Conservation (phyloP, 495 filamentous ascomycete genomes). For the Penicillium alfredii region DNA sequence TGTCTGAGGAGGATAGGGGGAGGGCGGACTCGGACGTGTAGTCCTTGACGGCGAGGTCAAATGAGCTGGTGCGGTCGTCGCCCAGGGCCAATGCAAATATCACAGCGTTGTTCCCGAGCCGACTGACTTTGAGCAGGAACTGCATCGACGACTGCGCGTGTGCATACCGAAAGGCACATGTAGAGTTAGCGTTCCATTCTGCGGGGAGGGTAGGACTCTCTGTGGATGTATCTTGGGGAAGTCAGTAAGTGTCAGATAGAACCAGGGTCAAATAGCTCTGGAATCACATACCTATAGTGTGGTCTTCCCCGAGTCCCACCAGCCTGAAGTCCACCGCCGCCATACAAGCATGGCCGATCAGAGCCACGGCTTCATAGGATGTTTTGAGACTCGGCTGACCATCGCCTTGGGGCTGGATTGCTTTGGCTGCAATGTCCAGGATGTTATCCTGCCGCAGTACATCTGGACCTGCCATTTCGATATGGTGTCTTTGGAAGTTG, state of each 20-base stretch:
- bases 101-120: conserved; percentile 77
- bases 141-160: conserved; percentile 85
- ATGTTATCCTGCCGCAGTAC: conserved; percentile 25
- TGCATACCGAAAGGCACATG: conserved; percentile 78
- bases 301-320: conserved; percentile 75
- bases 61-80: conserved; percentile 71
- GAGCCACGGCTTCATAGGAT: conserved; percentile 76
- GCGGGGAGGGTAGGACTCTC: conserved; percentile 56
- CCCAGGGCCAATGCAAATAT: conserved; percentile 71
- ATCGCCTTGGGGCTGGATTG: conserved; percentile 24
- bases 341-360: conserved; percentile 83
- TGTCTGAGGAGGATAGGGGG: conserved; percentile 40
- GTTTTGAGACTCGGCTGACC: conserved; percentile 54
- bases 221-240: conserved; percentile 40
- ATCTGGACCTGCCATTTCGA: conserved; percentile 24
- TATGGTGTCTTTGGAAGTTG: not conserved
- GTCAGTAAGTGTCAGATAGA: conserved; percentile 4
- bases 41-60: conserved; percentile 71
- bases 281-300: conserved; percentile 59
- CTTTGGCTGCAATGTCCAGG: conserved; percentile 28
- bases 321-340: conserved; percentile 72
- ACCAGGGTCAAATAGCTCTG: not conserved
- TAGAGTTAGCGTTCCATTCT: conserved; percentile 69
- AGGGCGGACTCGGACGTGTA: conserved; percentile 62
- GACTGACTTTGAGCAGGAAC: conserved; percentile 74